Evolutionary conservation across 805 yeast species (phyloP).

Genomic region (Sungouiozyma intestinalis): DNA sequence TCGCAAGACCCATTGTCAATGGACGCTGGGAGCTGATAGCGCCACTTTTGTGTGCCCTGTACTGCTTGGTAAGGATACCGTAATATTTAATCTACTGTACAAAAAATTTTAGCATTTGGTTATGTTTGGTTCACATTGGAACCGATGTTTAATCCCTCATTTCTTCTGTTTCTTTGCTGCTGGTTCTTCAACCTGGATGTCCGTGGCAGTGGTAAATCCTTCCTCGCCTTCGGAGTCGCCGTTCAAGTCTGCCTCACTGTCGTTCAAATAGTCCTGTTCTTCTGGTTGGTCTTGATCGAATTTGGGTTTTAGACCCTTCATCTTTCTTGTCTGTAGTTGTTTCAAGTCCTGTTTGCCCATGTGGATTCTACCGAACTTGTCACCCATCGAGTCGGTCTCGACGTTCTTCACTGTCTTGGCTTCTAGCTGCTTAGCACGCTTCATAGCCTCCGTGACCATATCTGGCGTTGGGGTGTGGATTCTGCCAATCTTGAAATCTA

Average conservation of each 20-base stretch:
- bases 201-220: constrained; percentile 28
- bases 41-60: too few species aligned
- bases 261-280: constrained; percentile 35
- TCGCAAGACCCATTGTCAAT: too few species aligned
- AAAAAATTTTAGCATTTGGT: not conserved
- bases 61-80: too few species aligned
- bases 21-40: too few species aligned
- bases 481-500: constrained; percentile 89
- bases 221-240: constrained; percentile 15
- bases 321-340: constrained; percentile 90
- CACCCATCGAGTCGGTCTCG: constrained; percentile 82
- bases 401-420: constrained; percentile 83
- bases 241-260: constrained; percentile 30
- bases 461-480: constrained; percentile 74
- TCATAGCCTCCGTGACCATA: constrained; percentile 79
- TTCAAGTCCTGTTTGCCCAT: constrained; percentile 90
- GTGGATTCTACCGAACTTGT: constrained; percentile 91
- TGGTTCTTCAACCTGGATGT: constrained; percentile 25
- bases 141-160: too few species aligned
- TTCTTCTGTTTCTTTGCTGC: constrained; percentile 23
- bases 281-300: constrained; percentile 61
- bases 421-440: constrained; percentile 70
- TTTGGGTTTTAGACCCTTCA: constrained; percentile 90
- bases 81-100: not conserved
- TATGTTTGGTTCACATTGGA: too few species aligned